These are phyloP conservation scores for Skeletonema menzelii DNA, from an alignment of 108 stramenopile species.

Conservation along the genomic window DNA sequence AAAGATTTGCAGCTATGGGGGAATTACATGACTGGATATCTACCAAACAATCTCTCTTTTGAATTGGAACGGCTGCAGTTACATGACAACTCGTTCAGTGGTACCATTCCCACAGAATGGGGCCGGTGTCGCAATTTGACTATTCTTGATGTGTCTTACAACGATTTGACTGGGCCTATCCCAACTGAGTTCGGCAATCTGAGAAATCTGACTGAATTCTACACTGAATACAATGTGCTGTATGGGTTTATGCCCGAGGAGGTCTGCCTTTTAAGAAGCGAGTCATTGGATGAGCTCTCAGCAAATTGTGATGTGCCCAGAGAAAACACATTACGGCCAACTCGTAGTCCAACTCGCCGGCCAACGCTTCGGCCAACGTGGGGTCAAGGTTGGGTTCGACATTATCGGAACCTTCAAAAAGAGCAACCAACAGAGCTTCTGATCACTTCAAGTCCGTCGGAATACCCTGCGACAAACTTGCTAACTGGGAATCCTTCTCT, in stretches of 20 bases:
- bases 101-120: slow-evolving; percentile 3
- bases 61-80: background rate
- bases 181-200: slow-evolving; percentile 11
- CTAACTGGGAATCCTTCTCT: background rate
- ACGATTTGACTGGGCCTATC: slow-evolving; percentile 14
- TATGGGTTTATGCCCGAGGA: slow-evolving; percentile 12
- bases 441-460: background rate
- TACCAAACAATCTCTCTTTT: background rate
- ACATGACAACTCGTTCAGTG: slow-evolving; percentile 5
- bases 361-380: background rate
- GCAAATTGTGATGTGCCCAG: slow-evolving; percentile 1
- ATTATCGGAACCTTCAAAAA: slow-evolving; percentile 4
- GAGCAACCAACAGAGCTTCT: background rate
- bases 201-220: slow-evolving; percentile 6
- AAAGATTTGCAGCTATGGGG: background rate
- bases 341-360: background rate
- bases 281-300: background rate
- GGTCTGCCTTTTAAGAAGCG: slow-evolving; percentile 2
- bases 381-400: background rate
- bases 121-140: background rate
- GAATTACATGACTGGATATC: slow-evolving; percentile 1
- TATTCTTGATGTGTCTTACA: background rate
- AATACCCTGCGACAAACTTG: background rate
- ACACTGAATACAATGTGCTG: slow-evolving; percentile 4
- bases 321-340: background rate